Conservation (phyloP, 2,329 filamentous ascomycete genomes). For the Falciphora oryzae region DNA sequence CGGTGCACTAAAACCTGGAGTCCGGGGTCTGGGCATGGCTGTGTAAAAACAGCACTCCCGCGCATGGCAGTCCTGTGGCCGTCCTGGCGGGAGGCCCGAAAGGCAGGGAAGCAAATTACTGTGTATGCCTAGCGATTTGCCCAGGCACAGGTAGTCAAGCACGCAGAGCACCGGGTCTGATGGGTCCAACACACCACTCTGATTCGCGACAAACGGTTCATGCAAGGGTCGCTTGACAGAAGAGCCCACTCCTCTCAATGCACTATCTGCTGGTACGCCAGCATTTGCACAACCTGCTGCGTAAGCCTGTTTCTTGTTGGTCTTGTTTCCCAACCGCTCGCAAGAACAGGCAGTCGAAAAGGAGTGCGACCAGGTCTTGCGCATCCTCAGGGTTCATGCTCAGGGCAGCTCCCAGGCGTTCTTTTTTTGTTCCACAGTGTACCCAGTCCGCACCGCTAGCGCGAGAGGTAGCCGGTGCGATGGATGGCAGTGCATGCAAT, state of each 20-base stretch:
- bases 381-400: background rate
- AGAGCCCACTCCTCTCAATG: too few relatives aligned
- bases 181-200: background rate
- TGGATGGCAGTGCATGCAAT: background rate
- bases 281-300: too few relatives aligned
- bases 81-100: background rate
- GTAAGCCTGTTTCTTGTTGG: too few relatives aligned
- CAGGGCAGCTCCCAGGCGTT: background rate
- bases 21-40: background rate
- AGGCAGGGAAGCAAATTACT: background rate
- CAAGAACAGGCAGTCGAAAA: too few relatives aligned
- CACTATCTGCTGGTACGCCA: too few relatives aligned
- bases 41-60: too few relatives aligned
- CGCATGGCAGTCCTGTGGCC: background rate
- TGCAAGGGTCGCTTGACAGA: background rate
- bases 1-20: background rate
- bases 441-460: background rate
- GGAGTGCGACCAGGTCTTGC: background rate
- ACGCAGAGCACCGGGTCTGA: background rate
- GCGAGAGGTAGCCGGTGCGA: background rate
- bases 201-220: background rate
- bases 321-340: background rate
- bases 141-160: background rate
- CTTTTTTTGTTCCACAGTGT: background rate
- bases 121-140: background rate